Conservation (phyloP, 1,284 basidiomycete genomes). For the Ustilago sp. region DNA sequence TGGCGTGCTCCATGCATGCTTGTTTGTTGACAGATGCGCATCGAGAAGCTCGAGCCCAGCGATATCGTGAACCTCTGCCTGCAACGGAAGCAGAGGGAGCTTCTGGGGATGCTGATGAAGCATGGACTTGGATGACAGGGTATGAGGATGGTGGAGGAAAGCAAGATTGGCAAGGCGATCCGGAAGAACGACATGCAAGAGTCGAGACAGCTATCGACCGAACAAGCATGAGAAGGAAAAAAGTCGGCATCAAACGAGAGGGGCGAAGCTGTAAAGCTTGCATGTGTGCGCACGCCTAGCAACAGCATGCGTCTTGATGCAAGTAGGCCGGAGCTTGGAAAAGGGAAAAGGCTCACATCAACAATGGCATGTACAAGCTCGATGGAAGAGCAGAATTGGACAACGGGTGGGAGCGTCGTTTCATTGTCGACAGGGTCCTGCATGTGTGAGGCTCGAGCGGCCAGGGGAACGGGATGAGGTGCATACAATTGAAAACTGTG, state of each 20-base stretch:
- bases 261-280: not conserved
- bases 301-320: not conserved
- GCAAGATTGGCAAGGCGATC: not conserved
- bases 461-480: not conserved
- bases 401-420: not conserved
- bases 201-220: not conserved
- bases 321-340: not conserved
- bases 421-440: constrained; percentile 9
- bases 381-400: not conserved
- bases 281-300: not conserved
- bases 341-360: not conserved
- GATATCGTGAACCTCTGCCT: constrained; percentile 8
- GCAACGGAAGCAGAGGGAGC: constrained; percentile 36
- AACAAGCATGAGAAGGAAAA: not conserved
- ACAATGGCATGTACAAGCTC: not conserved
- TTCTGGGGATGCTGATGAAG: constrained; percentile 19
- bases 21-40: constrained; percentile 3
- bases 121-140: constrained; percentile 7
- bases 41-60: constrained; percentile 8
- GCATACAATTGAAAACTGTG: not conserved
- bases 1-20: constrained; percentile 20
- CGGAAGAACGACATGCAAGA: not conserved
- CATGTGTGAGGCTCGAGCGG: constrained; percentile 2
- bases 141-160: constrained; percentile 8
- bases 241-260: not conserved